Evolutionary conservation across 345 rosid species (phyloP).

Genomic region (Sapria himalayana): DNA sequence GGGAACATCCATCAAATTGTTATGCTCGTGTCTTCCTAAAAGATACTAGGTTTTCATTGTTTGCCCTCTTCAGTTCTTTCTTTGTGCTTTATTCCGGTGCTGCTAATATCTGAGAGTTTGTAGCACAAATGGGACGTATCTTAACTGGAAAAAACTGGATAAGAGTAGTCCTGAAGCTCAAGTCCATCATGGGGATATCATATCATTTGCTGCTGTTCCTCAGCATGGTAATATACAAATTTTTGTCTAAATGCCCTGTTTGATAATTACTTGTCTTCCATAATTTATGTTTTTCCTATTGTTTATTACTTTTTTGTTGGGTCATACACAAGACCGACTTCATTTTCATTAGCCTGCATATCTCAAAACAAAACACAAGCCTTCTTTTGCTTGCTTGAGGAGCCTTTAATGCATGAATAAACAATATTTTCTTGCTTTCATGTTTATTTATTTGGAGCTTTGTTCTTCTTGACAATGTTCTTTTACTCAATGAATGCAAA

Average conservation of each 20-base stretch:
- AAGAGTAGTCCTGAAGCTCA: constrained; percentile 41
- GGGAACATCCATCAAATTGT: constrained; percentile 11
- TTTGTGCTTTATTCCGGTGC: neutral
- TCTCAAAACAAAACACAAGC: too few species aligned
- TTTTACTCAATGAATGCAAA: too few species aligned
- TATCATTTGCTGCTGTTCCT: constrained; percentile 72
- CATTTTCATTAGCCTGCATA: too few species aligned
- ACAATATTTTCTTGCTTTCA: too few species aligned
- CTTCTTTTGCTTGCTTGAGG: too few species aligned
- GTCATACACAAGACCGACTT: too few species aligned
- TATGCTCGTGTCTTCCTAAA: constrained; percentile 32
- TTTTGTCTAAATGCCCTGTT: too few species aligned
- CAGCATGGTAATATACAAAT: constrained; percentile 59
- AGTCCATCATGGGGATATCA: constrained; percentile 64
- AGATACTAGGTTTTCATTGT: constrained; percentile 46
- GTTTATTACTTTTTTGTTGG: too few species aligned
- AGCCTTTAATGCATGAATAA: too few species aligned
- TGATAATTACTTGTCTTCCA: too few species aligned
- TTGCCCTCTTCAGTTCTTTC: neutral
- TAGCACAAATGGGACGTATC: constrained; percentile 78
- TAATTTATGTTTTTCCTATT: neutral
- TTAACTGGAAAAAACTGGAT: constrained; percentile 59
- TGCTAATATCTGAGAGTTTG: constrained; percentile 1
- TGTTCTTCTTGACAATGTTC: too few species aligned
- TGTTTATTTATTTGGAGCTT: too few species aligned